Conservation (phyloP, 1,284 basidiomycete genomes). For the Mrakiaceae sp. region DNA sequence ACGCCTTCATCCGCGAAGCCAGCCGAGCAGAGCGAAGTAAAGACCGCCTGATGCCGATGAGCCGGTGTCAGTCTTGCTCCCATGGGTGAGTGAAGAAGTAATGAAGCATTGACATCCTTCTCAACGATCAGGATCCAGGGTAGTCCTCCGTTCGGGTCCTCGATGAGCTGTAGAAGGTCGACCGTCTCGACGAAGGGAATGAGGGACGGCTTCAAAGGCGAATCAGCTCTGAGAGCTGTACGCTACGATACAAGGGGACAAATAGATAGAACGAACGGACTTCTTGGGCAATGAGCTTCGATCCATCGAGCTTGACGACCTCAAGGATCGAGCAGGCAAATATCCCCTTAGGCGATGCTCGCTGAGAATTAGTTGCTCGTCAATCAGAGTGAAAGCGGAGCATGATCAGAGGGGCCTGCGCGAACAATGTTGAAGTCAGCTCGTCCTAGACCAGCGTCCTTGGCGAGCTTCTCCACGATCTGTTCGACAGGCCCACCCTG, state of each 20-base stretch:
- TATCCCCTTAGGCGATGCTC: conserved; percentile 76
- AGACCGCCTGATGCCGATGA: conserved; percentile 54
- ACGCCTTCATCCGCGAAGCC: conserved; percentile 41
- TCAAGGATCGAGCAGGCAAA: conserved; percentile 54
- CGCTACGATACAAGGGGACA: too few relatives aligned
- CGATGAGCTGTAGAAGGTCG: conserved; percentile 35
- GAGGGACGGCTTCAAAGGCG: conserved; percentile 46
- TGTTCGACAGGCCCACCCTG: conserved; percentile 27
- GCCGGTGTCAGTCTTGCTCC: too few relatives aligned
- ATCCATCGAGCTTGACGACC: too few relatives aligned
- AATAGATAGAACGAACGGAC: too few relatives aligned
- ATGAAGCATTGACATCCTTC: conserved; percentile 56
- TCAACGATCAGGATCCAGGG: conserved; percentile 79
- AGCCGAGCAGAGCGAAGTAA: conserved; percentile 61
- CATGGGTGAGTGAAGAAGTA: too few relatives aligned
- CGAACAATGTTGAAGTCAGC: conserved; percentile 67
- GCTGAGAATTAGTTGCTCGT: conserved; percentile 37
- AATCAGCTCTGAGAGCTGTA: too few relatives aligned
- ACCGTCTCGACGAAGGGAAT: conserved; percentile 68
- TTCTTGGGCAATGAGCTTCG: too few relatives aligned
- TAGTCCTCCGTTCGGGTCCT: conserved; percentile 34
- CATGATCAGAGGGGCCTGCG: neutral
- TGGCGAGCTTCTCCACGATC: conserved; percentile 79
- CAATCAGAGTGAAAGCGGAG: neutral
- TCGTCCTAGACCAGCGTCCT: conserved; percentile 59